Conservation (phyloP, 1,284 basidiomycete species). For the Trichosporon asahii region DNA sequence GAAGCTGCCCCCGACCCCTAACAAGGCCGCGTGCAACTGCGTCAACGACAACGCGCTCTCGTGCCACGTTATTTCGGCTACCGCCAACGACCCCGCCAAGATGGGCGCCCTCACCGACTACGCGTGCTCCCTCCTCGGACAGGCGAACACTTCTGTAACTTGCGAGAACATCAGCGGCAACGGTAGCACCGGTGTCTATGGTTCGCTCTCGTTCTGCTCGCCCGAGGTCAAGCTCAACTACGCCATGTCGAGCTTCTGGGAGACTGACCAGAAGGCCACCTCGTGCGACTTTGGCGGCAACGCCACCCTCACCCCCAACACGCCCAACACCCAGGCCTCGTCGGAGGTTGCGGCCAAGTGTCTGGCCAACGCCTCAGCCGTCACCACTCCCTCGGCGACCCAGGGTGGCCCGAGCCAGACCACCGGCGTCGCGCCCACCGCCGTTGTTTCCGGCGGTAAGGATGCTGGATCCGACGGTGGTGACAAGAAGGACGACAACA, state of each 20-base stretch:
- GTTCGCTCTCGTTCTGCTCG: slow-evolving; percentile 65
- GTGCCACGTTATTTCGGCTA: slow-evolving; percentile 67
- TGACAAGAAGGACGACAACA: slow-evolving; percentile 5
- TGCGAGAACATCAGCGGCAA: slow-evolving; percentile 67
- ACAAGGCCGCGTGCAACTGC: slow-evolving; percentile 73
- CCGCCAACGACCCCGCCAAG: slow-evolving; percentile 63
- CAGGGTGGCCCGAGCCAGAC: not conserved
- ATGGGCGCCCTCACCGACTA: slow-evolving; percentile 65
- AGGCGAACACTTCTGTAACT: slow-evolving; percentile 56
- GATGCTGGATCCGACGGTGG: not conserved
- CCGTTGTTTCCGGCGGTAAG: not conserved
- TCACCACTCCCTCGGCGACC: slow-evolving; percentile 17
- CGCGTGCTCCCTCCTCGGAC: slow-evolving; percentile 67
- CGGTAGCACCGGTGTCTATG: slow-evolving; percentile 71
- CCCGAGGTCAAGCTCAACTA: slow-evolving; percentile 73
- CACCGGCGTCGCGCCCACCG: not conserved
- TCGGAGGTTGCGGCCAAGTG: slow-evolving; percentile 14
- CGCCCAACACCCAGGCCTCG: slow-evolving; percentile 7
- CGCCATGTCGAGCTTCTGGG: slow-evolving; percentile 73
- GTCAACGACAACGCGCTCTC: slow-evolving; percentile 61
- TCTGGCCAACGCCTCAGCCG: slow-evolving; percentile 12
- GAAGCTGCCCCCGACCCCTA: slow-evolving; percentile 76
- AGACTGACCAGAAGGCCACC: slow-evolving; percentile 60
- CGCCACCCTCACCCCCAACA: slow-evolving; percentile 56
- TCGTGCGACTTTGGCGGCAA: slow-evolving; percentile 71